Evolutionary conservation across 2,329 filamentous ascomycete genomes (phyloP).

Genomic region (Arthrobotrys sinensis): DNA sequence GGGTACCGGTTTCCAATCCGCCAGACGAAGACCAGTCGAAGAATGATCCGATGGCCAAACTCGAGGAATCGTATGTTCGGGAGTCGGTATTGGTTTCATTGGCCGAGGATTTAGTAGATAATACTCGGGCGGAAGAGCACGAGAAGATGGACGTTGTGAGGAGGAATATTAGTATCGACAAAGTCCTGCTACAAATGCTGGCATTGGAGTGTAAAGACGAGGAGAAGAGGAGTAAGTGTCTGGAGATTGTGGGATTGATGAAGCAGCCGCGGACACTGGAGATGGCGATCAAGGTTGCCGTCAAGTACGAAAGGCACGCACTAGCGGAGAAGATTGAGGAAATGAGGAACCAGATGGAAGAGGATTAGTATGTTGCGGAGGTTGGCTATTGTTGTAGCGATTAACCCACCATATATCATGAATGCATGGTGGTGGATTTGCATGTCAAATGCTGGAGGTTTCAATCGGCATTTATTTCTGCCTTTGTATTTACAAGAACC

Average conservation of each 20-base stretch:
- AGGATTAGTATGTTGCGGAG: slow-evolving; percentile 69
- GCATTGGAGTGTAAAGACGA: slow-evolving; percentile 93
- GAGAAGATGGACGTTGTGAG: slow-evolving; percentile 79
- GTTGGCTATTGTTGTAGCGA: background rate
- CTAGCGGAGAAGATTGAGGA: slow-evolving; percentile 92
- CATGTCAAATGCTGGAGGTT: background rate
- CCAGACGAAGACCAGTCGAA: slow-evolving; percentile 65
- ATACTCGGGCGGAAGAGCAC: slow-evolving; percentile 76
- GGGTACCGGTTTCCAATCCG: slow-evolving; percentile 78
- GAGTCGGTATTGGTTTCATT: slow-evolving; percentile 80
- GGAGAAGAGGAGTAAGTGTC: slow-evolving; percentile 91
- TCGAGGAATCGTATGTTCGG: slow-evolving; percentile 87
- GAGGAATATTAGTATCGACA: slow-evolving; percentile 88
- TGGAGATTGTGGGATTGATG: slow-evolving; percentile 91
- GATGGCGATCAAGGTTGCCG: slow-evolving; percentile 89
- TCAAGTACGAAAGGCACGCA: slow-evolving; percentile 83
- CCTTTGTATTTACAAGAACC: slow-evolving; percentile 44
- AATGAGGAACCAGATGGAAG: slow-evolving; percentile 75
- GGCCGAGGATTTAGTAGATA: slow-evolving; percentile 80
- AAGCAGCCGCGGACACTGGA: slow-evolving; percentile 90
- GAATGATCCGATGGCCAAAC: slow-evolving; percentile 70
- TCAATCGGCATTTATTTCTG: slow-evolving; percentile 30
- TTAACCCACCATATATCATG: background rate
- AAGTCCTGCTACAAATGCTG: slow-evolving; percentile 88
- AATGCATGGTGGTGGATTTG: background rate